Percentiles rank a stretch among this genome's conserved stretches.
These are phyloP conservation scores for Bipolaris sorokiniana DNA, from an alignment of 2,329 filamentous ascomycete species.

Conservation along the genomic window DNA sequence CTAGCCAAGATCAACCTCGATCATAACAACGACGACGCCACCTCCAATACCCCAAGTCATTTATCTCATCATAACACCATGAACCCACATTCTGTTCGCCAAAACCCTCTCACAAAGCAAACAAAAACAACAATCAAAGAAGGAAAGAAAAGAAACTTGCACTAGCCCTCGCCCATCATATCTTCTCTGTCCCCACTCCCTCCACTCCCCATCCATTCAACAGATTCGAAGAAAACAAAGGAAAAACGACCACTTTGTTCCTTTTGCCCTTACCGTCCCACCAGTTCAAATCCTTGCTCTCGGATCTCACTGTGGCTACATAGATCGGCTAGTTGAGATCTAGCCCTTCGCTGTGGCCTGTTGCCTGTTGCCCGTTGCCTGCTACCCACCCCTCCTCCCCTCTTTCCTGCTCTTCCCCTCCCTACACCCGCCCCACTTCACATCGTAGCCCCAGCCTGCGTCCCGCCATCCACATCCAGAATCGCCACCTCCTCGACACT, in stretches of 20 bases:
- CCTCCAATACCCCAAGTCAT: no score
- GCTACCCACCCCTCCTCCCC: no score
- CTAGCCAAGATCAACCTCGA: no score
- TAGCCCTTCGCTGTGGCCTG: not conserved
- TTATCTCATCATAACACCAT: no score
- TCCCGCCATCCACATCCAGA: constrained; percentile 40
- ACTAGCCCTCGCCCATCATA: not conserved
- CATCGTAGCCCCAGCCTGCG: constrained; percentile 45
- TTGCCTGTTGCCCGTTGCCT: no score
- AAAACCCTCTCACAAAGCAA: no score
- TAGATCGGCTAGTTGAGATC: not conserved
- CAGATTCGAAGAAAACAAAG: not conserved
- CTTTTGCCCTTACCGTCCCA: not conserved
- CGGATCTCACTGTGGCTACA: not conserved
- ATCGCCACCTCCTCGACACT: constrained; percentile 38
- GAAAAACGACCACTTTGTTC: not conserved
- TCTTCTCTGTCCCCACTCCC: not conserved
- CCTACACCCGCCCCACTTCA: constrained; percentile 9
- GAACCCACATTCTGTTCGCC: no score
- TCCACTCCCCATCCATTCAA: not conserved
- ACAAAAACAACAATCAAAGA: not conserved
- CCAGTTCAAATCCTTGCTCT: not conserved
- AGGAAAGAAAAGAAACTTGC: not conserved
- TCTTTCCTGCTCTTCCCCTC: no score
- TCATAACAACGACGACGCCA: no score